These are phyloP conservation scores for Rhodosporidiobolus odoratus DNA, from an alignment of 768 basidiomycete genomes.

Conservation along the genomic window DNA sequence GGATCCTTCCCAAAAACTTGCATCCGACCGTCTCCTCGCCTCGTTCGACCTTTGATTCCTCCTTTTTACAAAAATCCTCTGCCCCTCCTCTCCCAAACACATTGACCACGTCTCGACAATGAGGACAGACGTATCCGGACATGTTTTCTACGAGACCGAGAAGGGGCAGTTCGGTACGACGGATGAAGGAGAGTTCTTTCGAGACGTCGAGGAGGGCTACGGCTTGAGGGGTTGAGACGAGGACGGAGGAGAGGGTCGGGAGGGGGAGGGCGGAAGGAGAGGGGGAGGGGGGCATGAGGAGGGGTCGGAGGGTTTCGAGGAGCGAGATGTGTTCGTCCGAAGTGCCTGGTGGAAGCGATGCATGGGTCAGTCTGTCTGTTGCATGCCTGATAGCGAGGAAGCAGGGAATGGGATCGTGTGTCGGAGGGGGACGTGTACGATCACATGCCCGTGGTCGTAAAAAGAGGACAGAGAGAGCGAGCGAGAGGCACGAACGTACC, in stretches of 20 bases:
- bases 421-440: background rate
- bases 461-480: background rate
- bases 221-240: slow-evolving; percentile 96
- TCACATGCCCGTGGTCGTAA: background rate
- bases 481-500: slow-evolving; percentile 54
- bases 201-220: slow-evolving; percentile 90
- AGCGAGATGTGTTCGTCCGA: slow-evolving; percentile 97
- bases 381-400: no score
- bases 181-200: slow-evolving; percentile 94
- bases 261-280: slow-evolving; percentile 28
- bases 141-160: slow-evolving; percentile 95
- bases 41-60: slow-evolving; percentile 50
- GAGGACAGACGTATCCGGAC: slow-evolving; percentile 96
- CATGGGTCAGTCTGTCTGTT: no score
- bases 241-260: slow-evolving; percentile 68
- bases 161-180: slow-evolving; percentile 75
- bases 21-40: slow-evolving; percentile 63
- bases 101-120: slow-evolving; percentile 90
- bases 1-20: slow-evolving; percentile 76
- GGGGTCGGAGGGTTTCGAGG: slow-evolving; percentile 83
- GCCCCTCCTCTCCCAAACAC: slow-evolving; percentile 93
- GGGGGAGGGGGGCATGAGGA: slow-evolving; percentile 50
- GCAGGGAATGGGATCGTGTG: slow-evolving; percentile 7
- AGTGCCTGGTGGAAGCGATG: slow-evolving; percentile 60
- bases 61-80: slow-evolving; percentile 52